A percentile compares a stretch with the other conserved stretches of the same genome.
These are phyloP conservation scores for Hypoxylon sp. DNA, from an alignment of 2,329 filamentous ascomycete species.

Conservation along the genomic window DNA sequence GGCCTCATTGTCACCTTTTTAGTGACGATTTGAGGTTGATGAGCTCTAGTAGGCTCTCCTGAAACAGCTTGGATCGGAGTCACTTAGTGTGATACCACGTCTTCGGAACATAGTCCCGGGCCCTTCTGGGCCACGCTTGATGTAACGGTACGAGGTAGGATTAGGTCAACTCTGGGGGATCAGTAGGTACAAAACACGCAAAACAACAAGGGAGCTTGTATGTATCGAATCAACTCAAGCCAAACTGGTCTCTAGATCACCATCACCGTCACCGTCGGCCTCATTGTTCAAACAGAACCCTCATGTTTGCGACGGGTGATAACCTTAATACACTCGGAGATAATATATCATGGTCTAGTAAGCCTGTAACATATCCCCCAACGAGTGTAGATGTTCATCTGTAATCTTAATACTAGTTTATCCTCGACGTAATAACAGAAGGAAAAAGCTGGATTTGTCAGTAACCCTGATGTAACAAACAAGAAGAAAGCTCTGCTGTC, in stretches of 20 bases:
- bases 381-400: no score
- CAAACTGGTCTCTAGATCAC: conserved; percentile 8
- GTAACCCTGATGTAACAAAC: no score
- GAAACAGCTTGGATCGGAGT: conserved; percentile 38
- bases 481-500: no score
- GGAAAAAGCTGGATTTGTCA: no score
- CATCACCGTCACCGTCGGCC: conserved; percentile 28
- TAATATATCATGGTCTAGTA: neutral
- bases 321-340: conserved; percentile 1
- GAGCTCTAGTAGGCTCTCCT: conserved; percentile 26
- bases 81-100: conserved; percentile 35
- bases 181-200: no score
- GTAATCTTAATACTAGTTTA: no score
- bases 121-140: conserved; percentile 19
- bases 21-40: conserved; percentile 27
- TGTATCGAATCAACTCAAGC: no score
- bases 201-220: conserved; percentile 3
- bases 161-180: no score
- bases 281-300: conserved; percentile 24
- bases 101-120: conserved; percentile 36
- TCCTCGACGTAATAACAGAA: no score
- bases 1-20: conserved; percentile 25
- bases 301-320: conserved; percentile 17
- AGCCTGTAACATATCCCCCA: no score
- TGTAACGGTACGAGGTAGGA: conserved; percentile 32